Base-by-base conservation (phyloP, 148 eudicot genomes). In the Persicaria maculosa region DNA sequence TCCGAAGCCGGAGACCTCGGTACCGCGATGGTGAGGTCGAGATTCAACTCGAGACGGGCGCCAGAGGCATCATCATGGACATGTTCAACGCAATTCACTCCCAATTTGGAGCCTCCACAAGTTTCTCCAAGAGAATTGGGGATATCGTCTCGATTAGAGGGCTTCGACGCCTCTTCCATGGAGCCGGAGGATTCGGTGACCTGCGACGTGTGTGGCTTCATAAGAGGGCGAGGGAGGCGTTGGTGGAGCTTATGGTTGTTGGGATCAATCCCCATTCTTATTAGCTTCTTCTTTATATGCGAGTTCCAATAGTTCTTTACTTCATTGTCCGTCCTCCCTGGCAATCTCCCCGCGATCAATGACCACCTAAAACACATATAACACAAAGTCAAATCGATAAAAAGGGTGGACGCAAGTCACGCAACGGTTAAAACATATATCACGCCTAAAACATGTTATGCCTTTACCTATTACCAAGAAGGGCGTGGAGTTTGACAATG, bases 401-500 rank as follows among this genome's bases (percentile, higher is more conserved):
- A 31, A 31, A 31, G 40, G 40, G 40, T 31, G 40, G 40, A 31
- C 40, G 40, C 40, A 31, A n/a, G n/a, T n/a, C n/a, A n/a, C n/a
- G 40, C 2, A 31, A 31, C 40, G 2, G 40, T 31, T 31, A 2
- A 31, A 3, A 31, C 40, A 31, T 31, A 2, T 2, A 31, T 31
- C 40, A 31, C 2, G 40, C 40, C 40, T 31, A 3, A 2, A 31
- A 31, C 2, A 31, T 31, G 17, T 4, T 55, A 17, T 17, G 7
- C 43, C 50, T n/a, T n/a, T 64, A 84, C 87, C 87, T 73, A 64
- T 82, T 85, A 70, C 88, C 83, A 9, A 86, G 81, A 44, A 83
- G 86, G 8, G 86, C 85, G 69, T 86, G 88, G 48, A 86, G 85
- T 77, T 79, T 86, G 83, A 83, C 76, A n/a, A 83, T 83, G 74